Base-by-base conservation (phyloP, 306 rosid genomes). In the Corylus heterophylla region DNA sequence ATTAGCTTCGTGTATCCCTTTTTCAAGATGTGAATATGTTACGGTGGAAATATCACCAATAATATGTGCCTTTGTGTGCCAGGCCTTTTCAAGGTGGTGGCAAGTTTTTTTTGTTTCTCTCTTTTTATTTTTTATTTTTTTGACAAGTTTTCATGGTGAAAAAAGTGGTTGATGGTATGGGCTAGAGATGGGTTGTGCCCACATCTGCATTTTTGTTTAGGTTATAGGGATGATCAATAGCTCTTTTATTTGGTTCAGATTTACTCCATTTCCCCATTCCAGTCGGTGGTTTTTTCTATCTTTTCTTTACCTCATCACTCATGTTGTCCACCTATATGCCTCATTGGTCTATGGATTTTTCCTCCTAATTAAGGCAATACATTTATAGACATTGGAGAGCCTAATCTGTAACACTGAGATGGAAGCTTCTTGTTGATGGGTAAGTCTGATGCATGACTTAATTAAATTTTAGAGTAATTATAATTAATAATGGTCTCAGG, bases 301-400 rank as follows among this genome's bases (percentile, higher is more conserved):
- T 48, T 61, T 73, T 82, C 27, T n/a, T 74, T 42, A 48, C 51
- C 74, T 48, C 62, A 52, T 31, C 69, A 54, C 76, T 63, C 20
- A 69, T 54, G 49, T 70, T 78, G 56, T 42, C 45, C 69, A 69
- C 47, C n/a, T 59, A 9, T 25, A 20, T 59, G 66, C 58, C 58
- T 12, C 58, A 11, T 17, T 14, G 18, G n/a, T 52, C 58, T 1
- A 16, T 20, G 18, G 7, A 42, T 52, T 52, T 52, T 52, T 52
- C n/a, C 58, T 52, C 20, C 58, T 13, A 52, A 52, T 17, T 16
- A 4, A 52, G 58, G 58, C n/a, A 52, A 52, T 17, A 52, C 20
- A 42, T 42, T 42, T 42, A 42, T 42, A 42, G 45, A 42, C 45
- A 42, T 42, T 42, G 45, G 45, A 52, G n/a, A 52, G n/a, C 58